Evolutionary conservation across 495 filamentous ascomycete species (phyloP), one percentile per base, ranked within the genome.

Genomic region (Xylaria scruposa): DNA sequence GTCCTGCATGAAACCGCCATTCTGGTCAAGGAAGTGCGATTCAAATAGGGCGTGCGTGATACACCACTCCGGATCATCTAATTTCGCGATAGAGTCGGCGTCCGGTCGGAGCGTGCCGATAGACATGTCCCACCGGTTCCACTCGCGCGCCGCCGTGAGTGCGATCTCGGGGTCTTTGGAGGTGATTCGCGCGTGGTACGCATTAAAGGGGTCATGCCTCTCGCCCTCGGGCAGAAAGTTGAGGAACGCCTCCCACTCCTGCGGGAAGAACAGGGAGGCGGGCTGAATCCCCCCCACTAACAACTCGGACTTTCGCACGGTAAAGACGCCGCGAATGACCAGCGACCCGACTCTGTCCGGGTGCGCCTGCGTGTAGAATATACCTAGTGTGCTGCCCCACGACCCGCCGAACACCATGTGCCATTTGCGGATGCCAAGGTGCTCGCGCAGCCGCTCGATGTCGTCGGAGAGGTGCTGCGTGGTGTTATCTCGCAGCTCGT

Each of bases 361-460:
- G 51, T 83, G 76, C 13, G 79, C 75, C 73, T 85, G 74, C 8
- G 85, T 74, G 72, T 86, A 86, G 47, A 79, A 73, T 17, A 87
- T 74, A 0, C 82, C 74, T 12, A 87, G 79, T 1, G 83, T 82
- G 2, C 80, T 80, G 61, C 85, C 85, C 85, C 85, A 86, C 3
- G 82, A 85, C 1, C 85, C 85, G 61, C 85, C 85, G 72, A 84
- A 87, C n/a, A 86, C 79, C 24, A 85, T 75, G 53, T 56, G 64
- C 84, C 84, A 86, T 74, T 84, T 85, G 17, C 70, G 38, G 54
- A 85, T 81, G 0, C 73, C 70, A n/a, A 84, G 71, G 66, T 85
- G 83, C 33, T 70, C 56, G 6, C 85, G 79, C 7, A 85, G 63
- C 0, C 75, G 71, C 64, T 86, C 83, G 69, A 85, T 84, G 67